These are phyloP conservation scores for Coffea canephora DNA, from an alignment of 257 asterid species.

Conservation along the genomic window DNA sequence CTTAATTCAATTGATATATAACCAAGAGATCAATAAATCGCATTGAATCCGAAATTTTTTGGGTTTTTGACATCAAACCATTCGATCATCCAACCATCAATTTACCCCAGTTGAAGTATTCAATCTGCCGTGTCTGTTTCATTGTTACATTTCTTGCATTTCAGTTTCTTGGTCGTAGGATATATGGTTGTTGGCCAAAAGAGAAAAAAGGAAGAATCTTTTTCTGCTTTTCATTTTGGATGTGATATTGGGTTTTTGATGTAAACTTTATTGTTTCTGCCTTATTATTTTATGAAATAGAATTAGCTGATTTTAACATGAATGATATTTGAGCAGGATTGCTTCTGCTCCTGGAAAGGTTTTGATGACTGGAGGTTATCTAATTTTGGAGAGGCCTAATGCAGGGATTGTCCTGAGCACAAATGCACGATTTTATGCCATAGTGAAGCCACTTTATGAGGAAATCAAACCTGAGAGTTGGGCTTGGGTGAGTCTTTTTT, in stretches of 20 bases:
- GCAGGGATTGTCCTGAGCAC: no score
- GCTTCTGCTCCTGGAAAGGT: no score
- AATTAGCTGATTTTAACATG: no score
- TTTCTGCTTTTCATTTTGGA: neutral
- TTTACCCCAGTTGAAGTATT: neutral
- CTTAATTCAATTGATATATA: neutral
- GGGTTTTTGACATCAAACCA: neutral
- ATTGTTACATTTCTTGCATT: neutral
- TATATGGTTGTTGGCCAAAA: neutral
- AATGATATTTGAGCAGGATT: no score
- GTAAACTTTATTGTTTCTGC: no score
- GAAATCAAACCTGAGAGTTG: no score
- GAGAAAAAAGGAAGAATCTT: neutral
- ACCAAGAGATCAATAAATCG: neutral
- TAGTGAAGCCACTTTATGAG: no score
- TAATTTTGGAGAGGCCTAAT: no score
- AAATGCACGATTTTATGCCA: no score
- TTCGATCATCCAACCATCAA: neutral
- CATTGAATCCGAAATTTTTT: neutral
- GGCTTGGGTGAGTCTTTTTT: no score
- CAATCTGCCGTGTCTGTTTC: neutral
- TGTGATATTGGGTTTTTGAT: neutral
- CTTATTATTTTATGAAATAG: no score
- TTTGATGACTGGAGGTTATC: no score
- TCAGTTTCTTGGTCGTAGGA: neutral